Percentiles rank a stretch among this genome's conserved stretches.
phyloP scores from a whole-genome alignment of 1,284 basidiomycete species.

The Apiotrichum siamense region DNA sequence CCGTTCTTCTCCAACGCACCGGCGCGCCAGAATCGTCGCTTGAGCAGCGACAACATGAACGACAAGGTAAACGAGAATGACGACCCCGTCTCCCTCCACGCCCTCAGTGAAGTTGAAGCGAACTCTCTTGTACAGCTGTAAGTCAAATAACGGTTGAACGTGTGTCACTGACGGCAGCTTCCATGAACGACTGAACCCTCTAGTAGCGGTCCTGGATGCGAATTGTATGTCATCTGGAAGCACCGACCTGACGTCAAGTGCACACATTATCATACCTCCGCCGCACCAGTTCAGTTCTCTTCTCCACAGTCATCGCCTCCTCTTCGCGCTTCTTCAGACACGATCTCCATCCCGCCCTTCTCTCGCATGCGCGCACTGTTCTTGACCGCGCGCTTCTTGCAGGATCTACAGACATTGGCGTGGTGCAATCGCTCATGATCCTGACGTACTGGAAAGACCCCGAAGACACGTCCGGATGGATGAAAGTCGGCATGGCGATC shows the following conservation, averaged over 20 bases:
- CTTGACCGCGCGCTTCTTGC: slow-evolving; percentile 28
- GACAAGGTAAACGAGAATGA: slow-evolving; percentile 13
- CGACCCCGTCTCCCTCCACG: slow-evolving; percentile 23
- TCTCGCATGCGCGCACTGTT: slow-evolving; percentile 28
- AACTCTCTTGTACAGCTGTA: slow-evolving; percentile 24
- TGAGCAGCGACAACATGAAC: not conserved
- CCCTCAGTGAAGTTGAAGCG: slow-evolving; percentile 26
- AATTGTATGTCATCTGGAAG: slow-evolving; percentile 13
- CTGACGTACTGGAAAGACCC: slow-evolving; percentile 38
- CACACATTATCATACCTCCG: slow-evolving; percentile 32
- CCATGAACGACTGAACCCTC: slow-evolving; percentile 28
- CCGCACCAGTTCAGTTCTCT: slow-evolving; percentile 26
- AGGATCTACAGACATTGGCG: slow-evolving; percentile 24
- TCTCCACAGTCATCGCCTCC: slow-evolving; percentile 28
- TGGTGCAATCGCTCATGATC: slow-evolving; percentile 35
- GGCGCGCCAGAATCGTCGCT: not conserved
- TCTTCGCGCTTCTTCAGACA: slow-evolving; percentile 27
- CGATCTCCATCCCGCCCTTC: slow-evolving; percentile 23
- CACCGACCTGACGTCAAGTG: slow-evolving; percentile 13
- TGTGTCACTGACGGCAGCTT: slow-evolving; percentile 19
- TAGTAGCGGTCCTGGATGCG: slow-evolving; percentile 27
- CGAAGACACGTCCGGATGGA: slow-evolving; percentile 27
- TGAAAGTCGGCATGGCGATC: slow-evolving; percentile 31
- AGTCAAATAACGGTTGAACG: not conserved
- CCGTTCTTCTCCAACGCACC: slow-evolving; percentile 25